These are phyloP conservation scores for Coniochaeta sp. DNA, from an alignment of 2,329 filamentous ascomycete species.

Conservation along the genomic window DNA sequence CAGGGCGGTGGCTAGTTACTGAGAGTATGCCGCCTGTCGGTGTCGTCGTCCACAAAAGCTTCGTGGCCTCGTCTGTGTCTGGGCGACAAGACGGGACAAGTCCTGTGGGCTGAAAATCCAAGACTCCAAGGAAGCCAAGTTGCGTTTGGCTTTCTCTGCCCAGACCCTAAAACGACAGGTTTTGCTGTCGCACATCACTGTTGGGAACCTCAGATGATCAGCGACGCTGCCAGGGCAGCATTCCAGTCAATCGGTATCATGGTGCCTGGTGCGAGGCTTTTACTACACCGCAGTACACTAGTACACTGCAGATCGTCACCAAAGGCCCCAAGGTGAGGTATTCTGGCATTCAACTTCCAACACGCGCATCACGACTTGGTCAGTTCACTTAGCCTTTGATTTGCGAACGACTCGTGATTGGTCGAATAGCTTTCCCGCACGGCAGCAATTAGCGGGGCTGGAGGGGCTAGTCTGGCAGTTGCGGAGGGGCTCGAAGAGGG, in stretches of 20 bases:
- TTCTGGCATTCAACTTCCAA: neutral
- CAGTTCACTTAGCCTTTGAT: neutral
- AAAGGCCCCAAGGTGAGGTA: neutral
- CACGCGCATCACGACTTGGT: neutral
- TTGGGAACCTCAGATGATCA: neutral
- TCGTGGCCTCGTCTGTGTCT: neutral
- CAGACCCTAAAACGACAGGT: neutral
- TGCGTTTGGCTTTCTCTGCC: neutral
- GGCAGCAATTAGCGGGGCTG: neutral
- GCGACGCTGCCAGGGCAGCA: neutral
- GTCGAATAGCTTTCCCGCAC: neutral
- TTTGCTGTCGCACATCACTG: too few species aligned
- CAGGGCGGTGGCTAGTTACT: neutral
- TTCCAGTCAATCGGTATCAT: neutral
- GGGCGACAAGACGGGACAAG: neutral
- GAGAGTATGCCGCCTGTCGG: neutral
- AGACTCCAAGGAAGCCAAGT: neutral
- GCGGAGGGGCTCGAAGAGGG: too few species aligned
- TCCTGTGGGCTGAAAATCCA: neutral
- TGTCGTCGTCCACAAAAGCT: neutral
- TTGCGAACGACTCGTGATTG: neutral
- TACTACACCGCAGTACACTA: too few species aligned
- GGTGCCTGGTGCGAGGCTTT: conserved; percentile 18
- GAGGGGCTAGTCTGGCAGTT: too few species aligned
- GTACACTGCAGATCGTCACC: conserved; percentile 16